A percentile compares a stretch with the other conserved stretches of the same genome.
Evolutionary conservation across 2,329 filamentous ascomycete genomes (phyloP).

Genomic region (Drechslera avenae): DNA sequence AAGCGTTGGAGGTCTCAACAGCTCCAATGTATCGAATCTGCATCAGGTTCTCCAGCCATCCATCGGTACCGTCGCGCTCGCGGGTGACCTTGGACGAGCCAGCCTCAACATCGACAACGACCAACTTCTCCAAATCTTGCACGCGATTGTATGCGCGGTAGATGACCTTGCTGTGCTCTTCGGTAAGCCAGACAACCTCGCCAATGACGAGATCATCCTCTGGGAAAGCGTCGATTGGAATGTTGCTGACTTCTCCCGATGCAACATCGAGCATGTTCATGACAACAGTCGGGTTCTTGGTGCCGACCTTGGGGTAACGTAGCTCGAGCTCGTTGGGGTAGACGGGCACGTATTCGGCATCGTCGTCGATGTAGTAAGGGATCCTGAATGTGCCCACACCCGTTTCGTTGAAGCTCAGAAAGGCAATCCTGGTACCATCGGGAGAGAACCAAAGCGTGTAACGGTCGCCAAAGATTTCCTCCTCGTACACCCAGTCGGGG

Average conservation of each 20-base stretch:
- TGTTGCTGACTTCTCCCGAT: conserved; percentile 51
- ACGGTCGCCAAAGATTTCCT: conserved; percentile 60
- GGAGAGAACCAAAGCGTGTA: conserved; percentile 63
- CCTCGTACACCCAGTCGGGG: conserved; percentile 69
- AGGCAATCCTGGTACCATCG: conserved; percentile 61
- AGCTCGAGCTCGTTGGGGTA: conserved; percentile 68
- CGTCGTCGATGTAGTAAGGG: conserved; percentile 68
- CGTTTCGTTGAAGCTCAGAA: conserved; percentile 66
- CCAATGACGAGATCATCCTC: conserved; percentile 68
- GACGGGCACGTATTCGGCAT: conserved; percentile 59
- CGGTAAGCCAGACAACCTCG: conserved; percentile 70
- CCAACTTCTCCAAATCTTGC: conserved; percentile 67
- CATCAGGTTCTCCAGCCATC: conserved; percentile 66
- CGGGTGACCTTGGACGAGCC: conserved; percentile 56
- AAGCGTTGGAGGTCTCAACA: conserved; percentile 36
- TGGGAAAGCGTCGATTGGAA: conserved; percentile 63
- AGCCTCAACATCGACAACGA: conserved; percentile 62
- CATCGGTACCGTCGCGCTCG: conserved; percentile 63
- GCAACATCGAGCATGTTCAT: conserved; percentile 64
- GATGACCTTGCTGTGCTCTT: conserved; percentile 63
- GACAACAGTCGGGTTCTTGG: conserved; percentile 68
- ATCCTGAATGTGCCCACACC: conserved; percentile 70
- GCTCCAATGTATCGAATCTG: conserved; percentile 62
- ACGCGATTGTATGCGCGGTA: conserved; percentile 72
- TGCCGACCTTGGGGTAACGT: conserved; percentile 71